Percentiles rank a stretch among this genome's conserved stretches.
Conservation (phyloP, 2,329 filamentous ascomycete species). For the Ploettnerulaceae sp. region DNA sequence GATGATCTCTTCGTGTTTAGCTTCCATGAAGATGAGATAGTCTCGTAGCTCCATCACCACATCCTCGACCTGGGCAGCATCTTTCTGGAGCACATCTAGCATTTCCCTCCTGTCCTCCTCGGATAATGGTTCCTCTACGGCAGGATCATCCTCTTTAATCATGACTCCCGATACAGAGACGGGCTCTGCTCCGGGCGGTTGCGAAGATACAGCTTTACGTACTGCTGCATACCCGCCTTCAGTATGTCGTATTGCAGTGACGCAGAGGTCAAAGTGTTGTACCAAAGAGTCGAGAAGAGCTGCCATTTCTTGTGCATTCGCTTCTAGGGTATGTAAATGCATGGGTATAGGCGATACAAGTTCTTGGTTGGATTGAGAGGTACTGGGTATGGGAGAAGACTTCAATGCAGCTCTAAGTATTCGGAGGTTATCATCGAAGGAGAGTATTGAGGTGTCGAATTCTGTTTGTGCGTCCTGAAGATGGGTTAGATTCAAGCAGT, state of each 20-base stretch:
- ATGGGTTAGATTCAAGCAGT: constrained; percentile 10
- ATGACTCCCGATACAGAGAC: constrained; percentile 65
- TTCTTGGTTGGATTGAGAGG: constrained; percentile 19
- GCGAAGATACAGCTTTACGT: constrained; percentile 61
- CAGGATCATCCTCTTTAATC: constrained; percentile 48
- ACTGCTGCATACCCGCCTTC: constrained; percentile 72
- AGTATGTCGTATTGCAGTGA: constrained; percentile 84
- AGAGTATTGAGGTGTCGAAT: constrained; percentile 63
- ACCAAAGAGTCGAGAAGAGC: constrained; percentile 74
- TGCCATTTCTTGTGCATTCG: constrained; percentile 76
- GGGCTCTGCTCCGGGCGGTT: constrained; percentile 42
- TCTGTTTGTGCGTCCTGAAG: constrained; percentile 58
- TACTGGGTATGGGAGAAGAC: constrained; percentile 32
- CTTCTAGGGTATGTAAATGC: constrained; percentile 40
- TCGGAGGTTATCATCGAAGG: constrained; percentile 71
- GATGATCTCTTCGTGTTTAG: constrained; percentile 58
- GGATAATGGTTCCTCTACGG: constrained; percentile 59
- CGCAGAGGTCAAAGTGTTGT: constrained; percentile 87
- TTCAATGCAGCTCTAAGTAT: constrained; percentile 48
- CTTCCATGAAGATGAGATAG: constrained; percentile 71
- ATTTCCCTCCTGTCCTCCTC: constrained; percentile 76
- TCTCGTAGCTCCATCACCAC: constrained; percentile 69
- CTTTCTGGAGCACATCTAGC: constrained; percentile 71
- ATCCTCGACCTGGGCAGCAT: constrained; percentile 62
- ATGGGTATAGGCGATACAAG: constrained; percentile 38